Percentiles rank a stretch among this genome's conserved stretches.
Conservation (phyloP, 2,329 filamentous ascomycete genomes). For the Colletotrichum orbiculare region DNA sequence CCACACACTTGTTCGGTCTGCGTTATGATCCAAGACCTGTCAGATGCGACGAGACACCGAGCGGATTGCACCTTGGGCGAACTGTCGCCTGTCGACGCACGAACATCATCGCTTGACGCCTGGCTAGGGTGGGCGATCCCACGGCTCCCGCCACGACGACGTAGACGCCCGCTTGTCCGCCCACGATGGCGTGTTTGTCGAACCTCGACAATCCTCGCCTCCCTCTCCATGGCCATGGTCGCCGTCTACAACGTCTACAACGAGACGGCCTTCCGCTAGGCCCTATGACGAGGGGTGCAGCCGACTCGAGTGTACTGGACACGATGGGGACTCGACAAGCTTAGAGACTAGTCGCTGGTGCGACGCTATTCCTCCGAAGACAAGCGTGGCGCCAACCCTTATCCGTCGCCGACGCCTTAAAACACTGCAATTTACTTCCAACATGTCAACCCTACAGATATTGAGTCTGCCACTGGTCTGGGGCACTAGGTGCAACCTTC, state of each 20-base stretch:
- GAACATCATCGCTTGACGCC: slow-evolving; percentile 22
- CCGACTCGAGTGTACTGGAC: slow-evolving; percentile 8
- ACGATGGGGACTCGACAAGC: slow-evolving; percentile 22
- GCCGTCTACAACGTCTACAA: slow-evolving; percentile 9
- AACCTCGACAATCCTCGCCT: slow-evolving; percentile 3
- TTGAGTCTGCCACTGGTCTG: slow-evolving; percentile 21
- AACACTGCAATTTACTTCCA: slow-evolving; percentile 32
- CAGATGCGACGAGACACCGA: slow-evolving; percentile 17
- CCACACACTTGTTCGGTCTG: background rate
- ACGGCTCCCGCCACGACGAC: slow-evolving; percentile 9
- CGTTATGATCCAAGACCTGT: slow-evolving; percentile 17
- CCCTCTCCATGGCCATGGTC: background rate
- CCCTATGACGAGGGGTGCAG: slow-evolving; percentile 1
- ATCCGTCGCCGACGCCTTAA: slow-evolving; percentile 18
- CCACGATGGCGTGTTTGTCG: slow-evolving; percentile 16
- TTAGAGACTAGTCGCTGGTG: slow-evolving; percentile 32
- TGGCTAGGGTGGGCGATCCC: slow-evolving; percentile 18
- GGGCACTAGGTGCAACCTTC: slow-evolving; percentile 32
- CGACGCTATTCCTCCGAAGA: slow-evolving; percentile 34
- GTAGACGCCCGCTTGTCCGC: background rate
- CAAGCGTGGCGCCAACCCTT: slow-evolving; percentile 18
- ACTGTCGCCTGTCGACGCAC: slow-evolving; percentile 12
- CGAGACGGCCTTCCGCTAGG: slow-evolving; percentile 10
- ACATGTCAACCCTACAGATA: slow-evolving; percentile 35
- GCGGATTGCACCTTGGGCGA: slow-evolving; percentile 22